A percentile compares a stretch with the other conserved stretches of the same genome.
phyloP scores from a whole-genome alignment of 2,329 filamentous ascomycete species.

The Monilinia fructicola region DNA sequence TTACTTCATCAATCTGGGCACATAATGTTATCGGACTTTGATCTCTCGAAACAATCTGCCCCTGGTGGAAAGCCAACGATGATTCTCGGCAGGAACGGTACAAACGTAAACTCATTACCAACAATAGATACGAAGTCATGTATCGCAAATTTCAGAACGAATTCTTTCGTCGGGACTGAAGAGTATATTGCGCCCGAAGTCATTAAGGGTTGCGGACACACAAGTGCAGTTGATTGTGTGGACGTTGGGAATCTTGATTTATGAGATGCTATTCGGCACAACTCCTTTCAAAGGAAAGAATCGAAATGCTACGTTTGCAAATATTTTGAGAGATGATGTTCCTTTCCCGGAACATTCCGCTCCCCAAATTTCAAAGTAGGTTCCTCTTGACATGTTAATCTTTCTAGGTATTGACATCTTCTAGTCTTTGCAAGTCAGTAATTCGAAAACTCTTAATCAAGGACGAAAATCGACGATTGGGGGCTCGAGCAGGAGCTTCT shows the following conservation, averaged over 20 bases:
- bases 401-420: conserved; percentile 39
- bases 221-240: conserved; percentile 99
- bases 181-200: conserved; percentile 99
- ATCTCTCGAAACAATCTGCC: conserved; percentile 96
- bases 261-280: conserved; percentile 98
- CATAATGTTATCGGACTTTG: conserved; percentile 99
- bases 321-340: conserved; percentile 93
- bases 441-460: conserved; percentile 98
- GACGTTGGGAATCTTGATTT: conserved; percentile 95
- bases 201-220: conserved; percentile 97
- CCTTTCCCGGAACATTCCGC: conserved; percentile 88
- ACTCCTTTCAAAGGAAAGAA: conserved; percentile 99
- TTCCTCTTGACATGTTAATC: conserved; percentile 30
- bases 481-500: conserved; percentile 89
- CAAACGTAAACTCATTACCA: conserved; percentile 80
- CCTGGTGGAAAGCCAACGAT: conserved; percentile 94
- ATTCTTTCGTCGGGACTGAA: conserved; percentile 97
- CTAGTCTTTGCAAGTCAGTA: conserved; percentile 89
- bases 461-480: conserved; percentile 89
- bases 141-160: conserved; percentile 96
- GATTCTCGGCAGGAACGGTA: conserved; percentile 84
- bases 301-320: conserved; percentile 95
- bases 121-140: conserved; percentile 99
- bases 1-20: conserved; percentile 98
- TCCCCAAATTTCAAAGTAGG: conserved; percentile 90